A percentile compares a stretch with the other conserved stretches of the same genome.
phyloP scores from a whole-genome alignment of 768 basidiomycete genomes.

The Mycena kentingensis region DNA sequence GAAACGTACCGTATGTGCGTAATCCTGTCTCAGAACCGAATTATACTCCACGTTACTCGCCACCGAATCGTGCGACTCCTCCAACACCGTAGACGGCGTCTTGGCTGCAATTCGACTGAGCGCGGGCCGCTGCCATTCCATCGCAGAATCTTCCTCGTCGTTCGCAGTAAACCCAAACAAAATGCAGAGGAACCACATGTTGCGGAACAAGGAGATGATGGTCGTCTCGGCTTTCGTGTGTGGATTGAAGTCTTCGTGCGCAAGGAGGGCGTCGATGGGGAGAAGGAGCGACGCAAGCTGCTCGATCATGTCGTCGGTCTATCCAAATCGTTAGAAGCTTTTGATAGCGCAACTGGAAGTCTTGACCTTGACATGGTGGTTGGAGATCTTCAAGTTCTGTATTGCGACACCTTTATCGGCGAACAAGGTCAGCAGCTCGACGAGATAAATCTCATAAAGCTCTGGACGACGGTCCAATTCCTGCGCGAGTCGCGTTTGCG shows the following conservation, averaged over 20 bases:
- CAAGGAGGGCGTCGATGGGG: conserved; percentile 86
- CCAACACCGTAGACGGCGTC: conserved; percentile 83
- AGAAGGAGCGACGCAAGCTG: conserved; percentile 87
- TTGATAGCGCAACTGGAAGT: conserved; percentile 9
- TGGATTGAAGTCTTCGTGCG: conserved; percentile 68
- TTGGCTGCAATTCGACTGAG: conserved; percentile 80
- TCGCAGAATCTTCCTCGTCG: conserved; percentile 58
- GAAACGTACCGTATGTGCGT: conserved; percentile 64
- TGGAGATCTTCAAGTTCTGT: conserved; percentile 73
- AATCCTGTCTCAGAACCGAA: conserved; percentile 85
- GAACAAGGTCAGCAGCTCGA: conserved; percentile 85
- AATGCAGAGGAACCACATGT: conserved; percentile 91
- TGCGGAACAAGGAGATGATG: conserved; percentile 79
- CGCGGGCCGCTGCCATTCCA: conserved; percentile 79
- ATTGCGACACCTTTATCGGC: conserved; percentile 90
- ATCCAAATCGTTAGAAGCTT: conserved; percentile 7
- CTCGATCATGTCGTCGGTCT: conserved; percentile 84
- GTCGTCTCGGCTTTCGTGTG: conserved; percentile 55
- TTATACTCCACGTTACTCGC: conserved; percentile 92
- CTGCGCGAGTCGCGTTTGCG: conserved; percentile 86
- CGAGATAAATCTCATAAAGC: conserved; percentile 75
- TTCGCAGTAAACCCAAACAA: conserved; percentile 78
- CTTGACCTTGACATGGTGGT: conserved; percentile 64
- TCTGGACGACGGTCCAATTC: conserved; percentile 75
- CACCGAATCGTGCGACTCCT: conserved; percentile 78